Evolutionary conservation across 1,284 basidiomycete species (phyloP), one percentile per base, ranked within the genome.

Genomic region (Cutaneotrichosporon spelunceum): DNA sequence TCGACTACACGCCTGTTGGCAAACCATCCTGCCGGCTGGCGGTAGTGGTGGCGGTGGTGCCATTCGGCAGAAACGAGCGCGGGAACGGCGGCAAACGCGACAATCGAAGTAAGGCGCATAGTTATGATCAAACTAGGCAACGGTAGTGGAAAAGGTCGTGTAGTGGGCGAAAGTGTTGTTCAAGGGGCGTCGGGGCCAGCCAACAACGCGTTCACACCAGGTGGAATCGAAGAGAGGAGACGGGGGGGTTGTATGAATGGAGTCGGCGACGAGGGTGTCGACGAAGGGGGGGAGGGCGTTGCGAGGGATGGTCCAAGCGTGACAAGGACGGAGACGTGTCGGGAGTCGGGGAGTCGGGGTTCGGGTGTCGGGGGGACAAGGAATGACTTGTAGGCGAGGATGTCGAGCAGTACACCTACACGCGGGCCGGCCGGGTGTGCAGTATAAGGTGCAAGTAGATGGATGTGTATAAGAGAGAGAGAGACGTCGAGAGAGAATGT

Each of bases 61-160:
- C 48, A 50, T 7, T n/a, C 48, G 26, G 23, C 39, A 13, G 56
- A 39, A 13, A 44, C 60, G 6, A 57, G 48, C 2, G 49, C 36
- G 9, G 60, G 60, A 13, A 61, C 16, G 3, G 60, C 60, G n/a
- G 39, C 13, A n/a, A 61, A 3, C 13, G 60, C 39, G n/a, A 36
- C 4, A 3, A 30, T 21, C 2, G 55, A 48, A 10, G 55, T 19
- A 21, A 61, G 13, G 23, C 60, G 60, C 60, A 61, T 61, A 26
- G 33, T 45, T 7, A 33, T 10, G 27, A 44, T 16, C n/a, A 13
- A 14, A 26, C 14, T 2, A 14, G 24, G 26, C n/a, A 27, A n/a
- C 33, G 24, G 26, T 29, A 27, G 27, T 45, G 52, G 36, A 34
- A 36, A 36, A 50, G 0, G 13, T 11, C 3, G 19, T 50, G 4